Percentiles rank a stretch among this genome's conserved stretches.
phyloP scores from a whole-genome alignment of 192 early-diverging fungal genomes.

The Glomus cerebriforme region DNA sequence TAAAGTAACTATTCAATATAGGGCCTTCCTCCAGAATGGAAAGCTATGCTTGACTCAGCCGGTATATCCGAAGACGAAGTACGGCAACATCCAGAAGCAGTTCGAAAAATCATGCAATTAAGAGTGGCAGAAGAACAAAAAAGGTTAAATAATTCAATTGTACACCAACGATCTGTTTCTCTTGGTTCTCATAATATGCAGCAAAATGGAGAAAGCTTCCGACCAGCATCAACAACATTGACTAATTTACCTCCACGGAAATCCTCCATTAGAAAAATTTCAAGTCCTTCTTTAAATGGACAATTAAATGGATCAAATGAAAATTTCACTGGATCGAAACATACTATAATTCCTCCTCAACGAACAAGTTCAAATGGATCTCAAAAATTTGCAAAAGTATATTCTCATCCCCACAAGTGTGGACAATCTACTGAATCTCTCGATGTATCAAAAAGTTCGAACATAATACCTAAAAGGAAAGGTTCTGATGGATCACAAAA shows the following conservation, averaged over 20 bases:
- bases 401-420: neutral
- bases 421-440: neutral
- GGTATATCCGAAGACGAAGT: slow-evolving; percentile 52
- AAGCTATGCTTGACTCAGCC: slow-evolving; percentile 42
- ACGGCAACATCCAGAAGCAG: slow-evolving; percentile 47
- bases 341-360: neutral
- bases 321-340: neutral
- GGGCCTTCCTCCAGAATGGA: slow-evolving; percentile 55
- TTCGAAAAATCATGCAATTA: slow-evolving; percentile 51
- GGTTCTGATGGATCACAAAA: neutral
- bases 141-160: slow-evolving; percentile 34
- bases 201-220: neutral
- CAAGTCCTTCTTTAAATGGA: neutral
- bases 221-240: neutral
- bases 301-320: neutral
- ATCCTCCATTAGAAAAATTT: neutral
- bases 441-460: neutral
- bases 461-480: neutral
- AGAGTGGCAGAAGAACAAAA: slow-evolving; percentile 48
- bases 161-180: slow-evolving; percentile 15
- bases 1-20: slow-evolving; percentile 20
- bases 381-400: slow-evolving; percentile 4
- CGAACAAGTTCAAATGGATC: slow-evolving; percentile 7
- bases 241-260: neutral
- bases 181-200: slow-evolving; percentile 2